Evolutionary conservation across 257 asterid genomes (phyloP).

Genomic region (Solanum gracilifrons): DNA sequence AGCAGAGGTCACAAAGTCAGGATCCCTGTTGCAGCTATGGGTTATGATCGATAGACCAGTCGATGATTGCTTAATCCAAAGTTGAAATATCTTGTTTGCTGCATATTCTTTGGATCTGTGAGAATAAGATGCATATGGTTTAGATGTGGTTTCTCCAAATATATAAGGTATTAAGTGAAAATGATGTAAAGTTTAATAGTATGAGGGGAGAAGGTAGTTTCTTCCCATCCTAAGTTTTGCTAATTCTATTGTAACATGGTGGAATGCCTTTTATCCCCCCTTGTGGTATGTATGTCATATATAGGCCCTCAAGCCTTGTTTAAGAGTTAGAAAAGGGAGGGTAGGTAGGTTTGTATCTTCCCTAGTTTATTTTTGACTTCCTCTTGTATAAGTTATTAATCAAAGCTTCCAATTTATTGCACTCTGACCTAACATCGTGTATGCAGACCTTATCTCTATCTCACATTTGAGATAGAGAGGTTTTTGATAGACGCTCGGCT

Average conservation of each 20-base stretch:
- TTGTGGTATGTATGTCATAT: slow-evolving; percentile 12
- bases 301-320: background rate
- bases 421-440: background rate
- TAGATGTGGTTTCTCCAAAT: slow-evolving; percentile 24
- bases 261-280: slow-evolving; percentile 38
- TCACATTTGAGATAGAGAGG: background rate
- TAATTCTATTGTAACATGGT: slow-evolving; percentile 29
- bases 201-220: slow-evolving; percentile 22
- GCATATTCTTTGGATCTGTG: slow-evolving; percentile 27
- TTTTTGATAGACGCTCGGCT: background rate
- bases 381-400: slow-evolving; percentile 16
- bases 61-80: background rate
- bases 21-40: slow-evolving; percentile 82
- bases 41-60: slow-evolving; percentile 40
- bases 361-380: slow-evolving; percentile 24
- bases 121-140: slow-evolving; percentile 27
- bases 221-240: slow-evolving; percentile 42
- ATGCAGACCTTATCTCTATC: background rate
- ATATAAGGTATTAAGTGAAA: background rate
- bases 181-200: slow-evolving; percentile 38
- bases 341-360: slow-evolving; percentile 17
- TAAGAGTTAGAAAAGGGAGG: slow-evolving; percentile 3
- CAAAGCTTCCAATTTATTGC: slow-evolving; percentile 1
- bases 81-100: slow-evolving; percentile 5
- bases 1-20: slow-evolving; percentile 89